These are phyloP conservation scores for Auxenochlorella pyrenoidosa DNA, from an alignment of 139 green algal genomes.

Conservation along the genomic window DNA sequence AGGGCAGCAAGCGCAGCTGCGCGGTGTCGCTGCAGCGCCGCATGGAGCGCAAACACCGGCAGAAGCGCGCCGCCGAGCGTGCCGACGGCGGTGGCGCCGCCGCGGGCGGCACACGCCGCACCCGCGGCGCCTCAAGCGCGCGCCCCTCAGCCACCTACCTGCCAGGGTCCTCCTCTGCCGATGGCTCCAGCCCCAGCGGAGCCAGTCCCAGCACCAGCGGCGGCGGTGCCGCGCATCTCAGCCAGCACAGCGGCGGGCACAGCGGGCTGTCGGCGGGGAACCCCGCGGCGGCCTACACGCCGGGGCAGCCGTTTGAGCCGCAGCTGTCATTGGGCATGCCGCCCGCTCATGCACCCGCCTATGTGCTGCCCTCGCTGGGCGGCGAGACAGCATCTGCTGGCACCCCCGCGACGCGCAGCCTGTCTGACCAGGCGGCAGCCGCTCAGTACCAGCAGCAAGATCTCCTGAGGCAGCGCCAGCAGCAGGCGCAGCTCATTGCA, in stretches of 20 bases:
- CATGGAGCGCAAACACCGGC: conserved; percentile 18
- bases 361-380: not conserved
- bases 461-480: not conserved
- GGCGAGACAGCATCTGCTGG: not conserved
- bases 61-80: not conserved
- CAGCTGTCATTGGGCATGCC: not conserved
- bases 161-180: not conserved
- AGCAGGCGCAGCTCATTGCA: not conserved
- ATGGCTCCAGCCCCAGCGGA: not conserved
- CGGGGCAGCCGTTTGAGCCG: not conserved
- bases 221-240: not conserved
- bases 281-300: not conserved
- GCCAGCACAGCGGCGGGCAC: conserved; percentile 4
- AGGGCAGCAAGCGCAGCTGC: conserved; percentile 11
- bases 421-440: not conserved
- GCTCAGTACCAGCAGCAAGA: not conserved
- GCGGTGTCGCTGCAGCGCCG: conserved; percentile 1
- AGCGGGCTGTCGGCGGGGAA: not conserved
- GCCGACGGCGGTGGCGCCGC: not conserved
- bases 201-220: not conserved
- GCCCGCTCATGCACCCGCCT: not conserved
- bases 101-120: not conserved
- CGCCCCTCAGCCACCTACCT: not conserved
- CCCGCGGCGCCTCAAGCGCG: not conserved
- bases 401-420: not conserved